A percentile compares a stretch with the other conserved stretches of the same genome.
Evolutionary conservation across 1,284 basidiomycete genomes (phyloP).

Genomic region (Sanghuangporus baumii): DNA sequence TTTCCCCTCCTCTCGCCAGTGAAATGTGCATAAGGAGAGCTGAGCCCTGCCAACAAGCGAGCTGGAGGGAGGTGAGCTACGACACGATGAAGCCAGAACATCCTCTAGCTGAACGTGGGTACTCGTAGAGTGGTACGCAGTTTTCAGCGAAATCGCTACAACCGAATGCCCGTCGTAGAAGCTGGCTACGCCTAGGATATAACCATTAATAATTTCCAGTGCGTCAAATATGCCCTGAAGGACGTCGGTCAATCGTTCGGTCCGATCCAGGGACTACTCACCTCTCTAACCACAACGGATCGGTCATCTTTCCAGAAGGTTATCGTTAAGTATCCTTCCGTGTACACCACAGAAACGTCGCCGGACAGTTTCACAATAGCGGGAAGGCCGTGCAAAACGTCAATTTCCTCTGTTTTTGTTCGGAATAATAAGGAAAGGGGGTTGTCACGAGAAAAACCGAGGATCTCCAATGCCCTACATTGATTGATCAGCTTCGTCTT

Average conservation of each 20-base stretch:
- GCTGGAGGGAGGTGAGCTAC: not conserved
- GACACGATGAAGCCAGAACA: not conserved
- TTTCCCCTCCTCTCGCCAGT: not conserved
- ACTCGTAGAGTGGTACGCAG: not conserved
- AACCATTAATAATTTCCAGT: slow-evolving; percentile 4
- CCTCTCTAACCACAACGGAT: slow-evolving; percentile 1
- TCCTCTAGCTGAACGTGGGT: not conserved
- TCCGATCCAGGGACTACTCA: not conserved
- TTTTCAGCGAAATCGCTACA: not conserved
- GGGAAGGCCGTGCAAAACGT: not conserved
- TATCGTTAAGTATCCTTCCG: slow-evolving; percentile 4
- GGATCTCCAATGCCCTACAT: slow-evolving; percentile 4
- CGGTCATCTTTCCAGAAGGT: slow-evolving; percentile 5
- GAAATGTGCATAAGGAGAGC: slow-evolving; percentile 4
- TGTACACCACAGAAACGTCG: slow-evolving; percentile 3
- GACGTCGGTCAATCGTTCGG: not conserved
- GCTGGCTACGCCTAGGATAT: slow-evolving; percentile 4
- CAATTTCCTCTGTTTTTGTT: not conserved
- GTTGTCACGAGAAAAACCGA: not conserved
- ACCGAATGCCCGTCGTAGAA: not conserved
- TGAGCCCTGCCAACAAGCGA: slow-evolving; percentile 4
- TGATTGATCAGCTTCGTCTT: not conserved
- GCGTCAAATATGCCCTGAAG: slow-evolving; percentile 3
- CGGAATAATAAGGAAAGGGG: not conserved
- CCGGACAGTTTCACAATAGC: slow-evolving; percentile 2